phyloP scores from a whole-genome alignment of 305 asterid species.

The Solanum aculeatissimum region DNA sequence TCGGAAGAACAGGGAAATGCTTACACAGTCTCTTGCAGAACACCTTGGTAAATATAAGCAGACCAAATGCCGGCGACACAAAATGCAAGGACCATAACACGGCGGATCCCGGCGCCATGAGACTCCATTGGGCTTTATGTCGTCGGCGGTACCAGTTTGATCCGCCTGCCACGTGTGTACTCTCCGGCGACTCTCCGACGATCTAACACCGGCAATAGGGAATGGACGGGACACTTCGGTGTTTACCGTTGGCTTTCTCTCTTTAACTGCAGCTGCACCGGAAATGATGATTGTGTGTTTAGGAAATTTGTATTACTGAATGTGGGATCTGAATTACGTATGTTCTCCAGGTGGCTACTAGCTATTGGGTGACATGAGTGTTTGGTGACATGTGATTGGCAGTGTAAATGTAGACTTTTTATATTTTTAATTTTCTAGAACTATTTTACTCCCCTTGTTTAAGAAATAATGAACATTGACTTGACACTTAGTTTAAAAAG shows the following conservation, averaged over 20 bases:
- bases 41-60: conserved; percentile 92
- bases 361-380: conserved; percentile 19
- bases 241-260: neutral
- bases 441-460: neutral
- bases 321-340: neutral
- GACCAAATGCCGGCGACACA: conserved; percentile 97
- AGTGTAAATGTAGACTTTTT: conserved; percentile 10
- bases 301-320: neutral
- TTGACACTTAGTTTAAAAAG: too few relatives aligned
- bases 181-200: neutral
- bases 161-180: conserved; percentile 7
- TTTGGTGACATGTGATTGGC: conserved; percentile 34
- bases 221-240: neutral
- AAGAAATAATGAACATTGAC: too few relatives aligned
- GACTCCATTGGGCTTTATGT: conserved; percentile 42
- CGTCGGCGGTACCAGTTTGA: conserved; percentile 21
- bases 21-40: conserved; percentile 88
- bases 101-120: conserved; percentile 64
- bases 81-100: conserved; percentile 58
- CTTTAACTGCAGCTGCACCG: neutral
- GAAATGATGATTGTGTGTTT: neutral
- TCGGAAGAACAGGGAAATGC: neutral
- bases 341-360: conserved; percentile 33
- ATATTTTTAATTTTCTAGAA: neutral
- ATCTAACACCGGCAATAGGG: neutral